Base-by-base conservation (phyloP, 2,329 filamentous ascomycete genomes). In the Cladorrhinum sp. region DNA sequence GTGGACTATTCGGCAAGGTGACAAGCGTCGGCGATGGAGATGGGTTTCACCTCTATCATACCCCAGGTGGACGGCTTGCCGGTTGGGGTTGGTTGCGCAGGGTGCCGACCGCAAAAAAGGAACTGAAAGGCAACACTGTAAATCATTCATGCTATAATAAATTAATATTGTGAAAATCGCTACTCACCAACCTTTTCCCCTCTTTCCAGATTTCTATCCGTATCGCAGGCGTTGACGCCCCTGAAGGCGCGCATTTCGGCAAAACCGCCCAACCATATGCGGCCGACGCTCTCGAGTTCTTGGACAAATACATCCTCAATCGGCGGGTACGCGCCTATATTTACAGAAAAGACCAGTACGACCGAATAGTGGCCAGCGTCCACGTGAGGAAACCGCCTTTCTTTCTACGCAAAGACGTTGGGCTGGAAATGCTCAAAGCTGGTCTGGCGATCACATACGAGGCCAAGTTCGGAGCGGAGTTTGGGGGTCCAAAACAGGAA, bases 21-120 rank as follows among this genome's bases (percentile, higher is more conserved):
- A 97, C 93, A 12, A 92, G 90, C 67, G 95, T 99, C 23, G 95
- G 96, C 48, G 95, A 99, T 80, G 96, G 92, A 3, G 95, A 99
- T 75, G 93, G 93, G 72, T 97, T 99, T 74, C 89, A 95, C 67
- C 74, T 99, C 52, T 99, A 89, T 73, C 95, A 99, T 74, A 98
- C 92, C 0, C 95, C 95, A 0, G 93, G 93, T n/a, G 95, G 95
- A 10, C 83, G 87, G 66, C 75, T 93, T 55, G 83, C 89, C 10
- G 95, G 95, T 57, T 99, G 95, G 95, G 92, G 90, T n/a, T 96
- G 91, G 92, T 71, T 95, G 65, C 88, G 92, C 69, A 87, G 77
- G 61, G 82, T 96, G 6, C 93, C 92, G 1, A 81, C 77, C 12
- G 85, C 82, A 60, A 88, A 83, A 71, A 84, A 87, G 60, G 83